Percentiles rank a stretch among this genome's conserved stretches.
phyloP scores from a whole-genome alignment of 164 flowering plant species.

The Nelumbo lutea region DNA sequence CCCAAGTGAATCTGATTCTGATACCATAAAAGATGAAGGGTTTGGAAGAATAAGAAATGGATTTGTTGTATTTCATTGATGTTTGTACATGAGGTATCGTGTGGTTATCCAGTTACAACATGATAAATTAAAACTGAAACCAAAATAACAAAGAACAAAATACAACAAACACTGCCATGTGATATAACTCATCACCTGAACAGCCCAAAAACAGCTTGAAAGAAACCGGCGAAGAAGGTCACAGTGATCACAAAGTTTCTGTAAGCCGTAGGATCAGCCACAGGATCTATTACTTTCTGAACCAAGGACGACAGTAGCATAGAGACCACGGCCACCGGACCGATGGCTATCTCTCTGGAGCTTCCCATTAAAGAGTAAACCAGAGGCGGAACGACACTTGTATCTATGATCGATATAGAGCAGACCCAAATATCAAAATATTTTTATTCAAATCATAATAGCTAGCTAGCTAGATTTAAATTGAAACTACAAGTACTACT shows the following conservation, averaged over 20 bases:
- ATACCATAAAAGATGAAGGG: background rate
- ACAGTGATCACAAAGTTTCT: constrained; percentile 55
- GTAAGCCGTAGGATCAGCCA: constrained; percentile 53
- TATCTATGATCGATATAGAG: constrained; percentile 33
- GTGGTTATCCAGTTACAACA: too few relatives aligned
- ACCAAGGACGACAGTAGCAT: constrained; percentile 59
- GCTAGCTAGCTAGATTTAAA: background rate
- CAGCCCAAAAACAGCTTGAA: constrained; percentile 68
- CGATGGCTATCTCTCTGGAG: constrained; percentile 83
- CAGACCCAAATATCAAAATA: constrained; percentile 1
- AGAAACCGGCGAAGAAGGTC: constrained; percentile 76
- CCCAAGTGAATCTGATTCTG: too few relatives aligned
- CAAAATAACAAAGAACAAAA: too few relatives aligned
- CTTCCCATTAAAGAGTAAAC: constrained; percentile 83
- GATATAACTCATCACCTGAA: constrained; percentile 37
- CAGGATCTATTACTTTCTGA: constrained; percentile 50
- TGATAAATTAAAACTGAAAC: too few relatives aligned
- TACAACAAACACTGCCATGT: too few relatives aligned
- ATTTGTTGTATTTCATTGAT: too few relatives aligned
- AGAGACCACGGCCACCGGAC: constrained; percentile 90
- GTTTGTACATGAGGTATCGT: too few relatives aligned
- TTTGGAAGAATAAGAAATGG: too few relatives aligned
- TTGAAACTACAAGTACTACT: constrained; percentile 24
- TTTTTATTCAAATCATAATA: too few relatives aligned
- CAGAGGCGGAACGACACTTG: constrained; percentile 80